Evolutionary conservation across 176 grass and related monocot genomes (phyloP), one percentile per base, ranked within the genome.

Genomic region (Zizania latifolia): DNA sequence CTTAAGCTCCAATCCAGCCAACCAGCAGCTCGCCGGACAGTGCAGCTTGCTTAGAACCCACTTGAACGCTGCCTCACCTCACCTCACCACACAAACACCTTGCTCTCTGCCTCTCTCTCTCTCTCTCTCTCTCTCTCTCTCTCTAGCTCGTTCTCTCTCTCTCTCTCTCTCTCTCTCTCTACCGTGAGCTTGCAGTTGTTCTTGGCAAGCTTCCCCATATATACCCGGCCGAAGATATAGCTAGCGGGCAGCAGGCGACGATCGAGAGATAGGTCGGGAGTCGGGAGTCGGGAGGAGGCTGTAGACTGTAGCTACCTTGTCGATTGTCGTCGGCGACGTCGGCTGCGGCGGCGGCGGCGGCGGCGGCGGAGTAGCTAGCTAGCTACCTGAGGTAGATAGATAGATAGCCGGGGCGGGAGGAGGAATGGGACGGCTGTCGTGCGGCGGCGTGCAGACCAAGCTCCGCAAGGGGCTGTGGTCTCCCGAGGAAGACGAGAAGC

Each of bases 1-100:
- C 92, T 96, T 96, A n/a, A 87, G 68, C 76, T 87, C 58, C 81
- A 96, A 96, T 96, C 75, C 86, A 92, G 64, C n/a, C n/a, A n/a
- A n/a, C n/a, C n/a, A n/a, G n/a, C n/a, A n/a, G n/a, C n/a, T n/a
- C n/a, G n/a, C n/a, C 67, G 30, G 36, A 37, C 77, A 70, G 61
- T 21, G 75, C 17, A 62, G 57, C 78, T 96, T 96, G 92, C 92
- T 96, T 96, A 78, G 58, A 92, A 74, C 43, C 74, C 68, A 96
- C 81, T 89, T 87, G 86, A 96, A 74, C 90, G 89, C 75, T 80
- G 80, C 83, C 85, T 83, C 79, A 51, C 79, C 79, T 51, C 59
- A 74, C 29, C 58, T 66, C 74, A 51, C 21, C 21, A 10, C 26
- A 44, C 7, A 50, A 50, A 6, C 46, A 50, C 48, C 4, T 48